Conservation (phyloP, 495 filamentous ascomycete species). For the Usnea hakonensis region DNA sequence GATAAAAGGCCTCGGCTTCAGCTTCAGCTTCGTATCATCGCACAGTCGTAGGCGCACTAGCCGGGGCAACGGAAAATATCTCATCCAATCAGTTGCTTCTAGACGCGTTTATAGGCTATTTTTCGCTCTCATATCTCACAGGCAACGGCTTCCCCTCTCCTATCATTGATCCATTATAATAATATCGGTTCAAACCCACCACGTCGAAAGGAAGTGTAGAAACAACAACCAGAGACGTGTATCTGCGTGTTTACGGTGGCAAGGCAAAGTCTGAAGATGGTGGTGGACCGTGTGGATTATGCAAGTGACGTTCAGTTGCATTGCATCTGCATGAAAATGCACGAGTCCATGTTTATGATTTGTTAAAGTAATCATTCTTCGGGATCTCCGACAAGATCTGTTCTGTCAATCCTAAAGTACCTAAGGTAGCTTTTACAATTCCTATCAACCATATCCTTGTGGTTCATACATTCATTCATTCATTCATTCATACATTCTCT, state of each 20-base stretch:
- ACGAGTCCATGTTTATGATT: constrained; percentile 12
- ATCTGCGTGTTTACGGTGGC: background rate
- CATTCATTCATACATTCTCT: background rate
- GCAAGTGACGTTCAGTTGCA: constrained; percentile 7
- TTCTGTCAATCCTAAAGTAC: constrained; percentile 10
- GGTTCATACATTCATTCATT: background rate
- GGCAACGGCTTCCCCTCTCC: background rate
- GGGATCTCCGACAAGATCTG: constrained; percentile 9
- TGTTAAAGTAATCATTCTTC: constrained; percentile 5
- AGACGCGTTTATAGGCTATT: background rate
- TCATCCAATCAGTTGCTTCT: constrained; percentile 4
- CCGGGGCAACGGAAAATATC: constrained; percentile 1
- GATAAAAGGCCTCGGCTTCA: constrained; percentile 1
- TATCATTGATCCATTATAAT: background rate
- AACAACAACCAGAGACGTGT: background rate
- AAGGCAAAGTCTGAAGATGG: background rate
- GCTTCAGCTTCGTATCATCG: no score
- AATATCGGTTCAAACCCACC: background rate
- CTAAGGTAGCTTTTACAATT: no score
- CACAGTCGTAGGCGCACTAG: background rate
- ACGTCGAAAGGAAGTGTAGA: background rate
- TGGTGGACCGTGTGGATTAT: background rate
- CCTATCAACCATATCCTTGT: no score
- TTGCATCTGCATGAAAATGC: constrained; percentile 8
- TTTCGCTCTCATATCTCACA: background rate